phyloP scores from a whole-genome alignment of 2,329 filamentous ascomycete species.

The Fusarium luffae region DNA sequence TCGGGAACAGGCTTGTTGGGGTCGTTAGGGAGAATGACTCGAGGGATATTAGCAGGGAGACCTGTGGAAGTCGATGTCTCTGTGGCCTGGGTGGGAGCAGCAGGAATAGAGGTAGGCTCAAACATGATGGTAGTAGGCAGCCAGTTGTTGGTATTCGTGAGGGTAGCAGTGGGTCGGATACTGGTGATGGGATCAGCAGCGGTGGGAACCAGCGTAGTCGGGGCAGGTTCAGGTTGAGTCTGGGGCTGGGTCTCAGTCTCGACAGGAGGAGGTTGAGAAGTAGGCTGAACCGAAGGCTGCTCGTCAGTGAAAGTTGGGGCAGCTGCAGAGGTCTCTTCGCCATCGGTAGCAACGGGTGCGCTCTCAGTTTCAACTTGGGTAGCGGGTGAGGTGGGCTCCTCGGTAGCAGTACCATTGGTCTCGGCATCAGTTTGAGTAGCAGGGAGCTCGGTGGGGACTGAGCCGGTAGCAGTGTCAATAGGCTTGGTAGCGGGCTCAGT shows the following conservation, averaged over 20 bases:
- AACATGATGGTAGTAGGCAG: slow-evolving; percentile 72
- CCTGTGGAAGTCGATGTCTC: slow-evolving; percentile 61
- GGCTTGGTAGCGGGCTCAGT: slow-evolving; percentile 25
- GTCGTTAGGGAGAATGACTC: slow-evolving; percentile 77
- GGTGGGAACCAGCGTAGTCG: slow-evolving; percentile 37
- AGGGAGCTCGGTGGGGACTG: slow-evolving; percentile 6
- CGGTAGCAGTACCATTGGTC: slow-evolving; percentile 29
- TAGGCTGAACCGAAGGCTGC: slow-evolving; percentile 26
- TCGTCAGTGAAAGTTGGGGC: slow-evolving; percentile 7
- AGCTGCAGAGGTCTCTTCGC: slow-evolving; percentile 14
- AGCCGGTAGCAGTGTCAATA: slow-evolving; percentile 10
- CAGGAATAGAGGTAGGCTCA: slow-evolving; percentile 54
- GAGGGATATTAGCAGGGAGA: slow-evolving; percentile 75
- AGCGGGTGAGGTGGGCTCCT: slow-evolving; percentile 17
- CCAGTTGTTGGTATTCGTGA: slow-evolving; percentile 58
- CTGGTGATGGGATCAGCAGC: slow-evolving; percentile 51
- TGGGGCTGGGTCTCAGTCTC: slow-evolving; percentile 12
- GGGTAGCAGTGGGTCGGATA: slow-evolving; percentile 56
- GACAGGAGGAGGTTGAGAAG: slow-evolving; percentile 22
- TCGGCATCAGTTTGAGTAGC: slow-evolving; percentile 28
- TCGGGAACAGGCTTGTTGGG: slow-evolving; percentile 64
- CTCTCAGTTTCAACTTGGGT: slow-evolving; percentile 12
- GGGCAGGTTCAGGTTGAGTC: slow-evolving; percentile 19
- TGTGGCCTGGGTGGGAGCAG: slow-evolving; percentile 46
- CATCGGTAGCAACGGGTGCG: slow-evolving; percentile 6